Evolutionary conservation across 1,284 basidiomycete species (phyloP).

Genomic region (Apiotrichum siamense): DNA sequence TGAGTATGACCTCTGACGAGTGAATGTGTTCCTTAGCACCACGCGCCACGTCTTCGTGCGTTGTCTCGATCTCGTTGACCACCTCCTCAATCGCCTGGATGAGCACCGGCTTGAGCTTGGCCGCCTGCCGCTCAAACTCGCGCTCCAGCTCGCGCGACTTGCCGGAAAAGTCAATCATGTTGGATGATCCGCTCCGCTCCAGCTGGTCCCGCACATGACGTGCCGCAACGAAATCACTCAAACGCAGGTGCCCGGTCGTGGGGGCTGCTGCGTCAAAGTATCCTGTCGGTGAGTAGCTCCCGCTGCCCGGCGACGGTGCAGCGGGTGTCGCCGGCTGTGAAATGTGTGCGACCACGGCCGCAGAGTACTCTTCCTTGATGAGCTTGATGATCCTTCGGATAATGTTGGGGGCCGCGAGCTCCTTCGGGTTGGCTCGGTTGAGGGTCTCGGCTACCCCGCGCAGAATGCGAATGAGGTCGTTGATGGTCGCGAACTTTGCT

Average conservation of each 20-base stretch:
- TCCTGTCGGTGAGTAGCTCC: not conserved
- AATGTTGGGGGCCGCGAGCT: constrained; percentile 90
- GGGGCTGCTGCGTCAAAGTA: constrained; percentile 24
- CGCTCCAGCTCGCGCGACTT: constrained; percentile 7
- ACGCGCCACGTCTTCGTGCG: constrained; percentile 90
- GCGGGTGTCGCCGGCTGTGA: constrained; percentile 42
- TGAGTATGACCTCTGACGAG: constrained; percentile 93
- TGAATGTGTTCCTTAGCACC: constrained; percentile 95
- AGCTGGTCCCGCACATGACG: constrained; percentile 44
- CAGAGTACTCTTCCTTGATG: constrained; percentile 83
- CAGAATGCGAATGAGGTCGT: constrained; percentile 84
- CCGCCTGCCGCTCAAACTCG: constrained; percentile 44
- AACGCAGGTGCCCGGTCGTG: constrained; percentile 26
- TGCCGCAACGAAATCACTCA: constrained; percentile 48
- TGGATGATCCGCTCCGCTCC: constrained; percentile 30
- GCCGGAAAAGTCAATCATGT: constrained; percentile 18
- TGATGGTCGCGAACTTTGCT: constrained; percentile 78
- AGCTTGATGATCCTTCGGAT: constrained; percentile 85
- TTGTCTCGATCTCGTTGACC: constrained; percentile 90
- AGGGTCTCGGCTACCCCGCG: constrained; percentile 61
- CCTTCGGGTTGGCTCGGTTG: constrained; percentile 74
- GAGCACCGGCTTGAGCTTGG: constrained; percentile 51
- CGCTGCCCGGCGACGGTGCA: constrained; percentile 25
- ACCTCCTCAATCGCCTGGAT: constrained; percentile 92
- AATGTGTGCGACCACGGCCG: constrained; percentile 37